Conservation (phyloP, 768 basidiomycete species). For the Hericium coralloides region DNA sequence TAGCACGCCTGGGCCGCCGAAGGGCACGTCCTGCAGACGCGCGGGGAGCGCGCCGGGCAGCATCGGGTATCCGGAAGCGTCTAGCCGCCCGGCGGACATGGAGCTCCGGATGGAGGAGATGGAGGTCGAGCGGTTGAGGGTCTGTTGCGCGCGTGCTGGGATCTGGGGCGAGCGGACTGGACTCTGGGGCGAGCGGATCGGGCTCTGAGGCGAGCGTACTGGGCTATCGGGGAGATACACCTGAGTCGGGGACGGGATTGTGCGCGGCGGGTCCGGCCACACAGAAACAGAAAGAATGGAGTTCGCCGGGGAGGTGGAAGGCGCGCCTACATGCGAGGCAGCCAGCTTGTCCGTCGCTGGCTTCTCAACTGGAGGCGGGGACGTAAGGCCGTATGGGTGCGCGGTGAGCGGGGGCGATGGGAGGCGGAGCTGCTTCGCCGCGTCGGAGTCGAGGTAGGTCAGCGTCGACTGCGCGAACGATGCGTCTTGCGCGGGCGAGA, state of each 20-base stretch:
- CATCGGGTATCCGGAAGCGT: constrained; percentile 4
- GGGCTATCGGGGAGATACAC: background rate
- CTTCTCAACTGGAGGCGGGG: background rate
- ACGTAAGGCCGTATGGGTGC: background rate
- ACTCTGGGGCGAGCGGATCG: background rate
- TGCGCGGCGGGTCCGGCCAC: constrained; percentile 5
- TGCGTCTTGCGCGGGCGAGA: constrained; percentile 3
- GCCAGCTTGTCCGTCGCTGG: background rate
- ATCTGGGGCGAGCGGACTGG: background rate
- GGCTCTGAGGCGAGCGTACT: background rate
- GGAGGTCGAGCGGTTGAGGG: constrained; percentile 1
- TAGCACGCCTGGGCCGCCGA: background rate
- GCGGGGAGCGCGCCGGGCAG: constrained; percentile 6
- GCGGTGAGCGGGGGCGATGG: constrained; percentile 6
- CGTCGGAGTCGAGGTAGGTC: constrained; percentile 5
- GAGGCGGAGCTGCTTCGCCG: constrained; percentile 4
- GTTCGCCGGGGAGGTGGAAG: constrained; percentile 1
- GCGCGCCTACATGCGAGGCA: background rate
- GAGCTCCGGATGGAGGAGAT: background rate
- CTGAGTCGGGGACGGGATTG: background rate
- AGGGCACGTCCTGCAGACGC: constrained; percentile 6
- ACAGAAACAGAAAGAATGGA: constrained; percentile 2
- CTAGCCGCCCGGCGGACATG: background rate
- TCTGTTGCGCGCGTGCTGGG: background rate
- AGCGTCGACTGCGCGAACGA: constrained; percentile 6